Base-by-base conservation (phyloP, 1,284 basidiomycete genomes). In the Sanghuangporus sanghuang region DNA sequence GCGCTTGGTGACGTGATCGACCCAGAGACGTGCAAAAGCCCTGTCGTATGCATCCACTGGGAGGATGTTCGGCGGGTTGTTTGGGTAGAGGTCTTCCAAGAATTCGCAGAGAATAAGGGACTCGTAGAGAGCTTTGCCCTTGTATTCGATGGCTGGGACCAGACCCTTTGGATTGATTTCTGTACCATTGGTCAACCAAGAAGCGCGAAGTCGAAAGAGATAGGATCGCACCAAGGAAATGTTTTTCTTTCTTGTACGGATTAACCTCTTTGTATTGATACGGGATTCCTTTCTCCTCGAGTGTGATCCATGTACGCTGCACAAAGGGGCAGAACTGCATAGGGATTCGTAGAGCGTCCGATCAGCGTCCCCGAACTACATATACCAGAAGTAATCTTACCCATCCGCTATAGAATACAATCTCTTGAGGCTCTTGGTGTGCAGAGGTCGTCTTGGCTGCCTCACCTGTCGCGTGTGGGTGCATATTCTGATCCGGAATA, bases 251-350 rank as follows among this genome's bases (percentile, higher is more conserved):
- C 74, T 83, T 83, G 77, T 89, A 89, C 0, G 86, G 86, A 70
- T 90, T 89, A 21, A 87, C 81, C 71, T 89, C 84, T 66, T 80
- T 80, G 70, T 85, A 86, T 67, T 86, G 83, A 69, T 88, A 88
- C 1, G 81, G 81, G 38, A 87, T 82, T 0, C 79, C 79, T 64
- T 79, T 82, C 68, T 87, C 85, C 68, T 89, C 87, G n/a, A 90
- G 77, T 0, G 80, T 73, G 54, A 89, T 84, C 88, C 87, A 90
- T 2, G 77, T 77, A n/a, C 87, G 76, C 67, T 88, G 63, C 44
- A 85, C 85, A 66, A 79, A 90, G 0, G 87, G 87, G 68, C 87
- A 89, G 72, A 89, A 89, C 85, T 85, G 62, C 6, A 14, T 39
- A 48, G 27, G 27, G 5, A 32, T 32, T 32, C 3, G 3, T 38